Percentiles rank a stretch among this genome's conserved stretches.
These are phyloP conservation scores for Podospora bellae-mahoneyi DNA, from an alignment of 495 filamentous ascomycete species.

Conservation along the genomic window DNA sequence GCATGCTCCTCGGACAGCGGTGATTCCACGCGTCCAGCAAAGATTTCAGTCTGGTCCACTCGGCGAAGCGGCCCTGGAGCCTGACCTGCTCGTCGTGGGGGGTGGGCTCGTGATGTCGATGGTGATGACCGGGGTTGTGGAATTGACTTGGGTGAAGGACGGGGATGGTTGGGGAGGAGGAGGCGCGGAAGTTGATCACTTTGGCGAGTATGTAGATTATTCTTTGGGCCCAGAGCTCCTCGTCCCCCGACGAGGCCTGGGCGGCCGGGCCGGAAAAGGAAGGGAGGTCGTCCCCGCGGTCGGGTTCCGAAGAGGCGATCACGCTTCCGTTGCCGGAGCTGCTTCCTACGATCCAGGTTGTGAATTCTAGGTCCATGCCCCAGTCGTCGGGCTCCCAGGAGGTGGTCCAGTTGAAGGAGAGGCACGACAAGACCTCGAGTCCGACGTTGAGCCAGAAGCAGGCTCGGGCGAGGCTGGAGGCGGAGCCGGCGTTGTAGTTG, in stretches of 20 bases:
- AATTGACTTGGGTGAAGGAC: constrained; percentile 40
- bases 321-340: constrained; percentile 18
- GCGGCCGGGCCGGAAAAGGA: constrained; percentile 66
- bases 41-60: constrained; percentile 72
- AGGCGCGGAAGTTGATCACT: constrained; percentile 75
- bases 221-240: constrained; percentile 87
- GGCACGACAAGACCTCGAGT: constrained; percentile 83
- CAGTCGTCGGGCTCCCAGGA: constrained; percentile 92
- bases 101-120: constrained; percentile 40
- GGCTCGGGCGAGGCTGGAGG: constrained; percentile 71
- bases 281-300: constrained; percentile 66
- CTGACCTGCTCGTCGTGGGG: constrained; percentile 60
- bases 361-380: constrained; percentile 82
- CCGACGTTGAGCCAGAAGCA: constrained; percentile 95
- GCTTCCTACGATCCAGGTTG: constrained; percentile 22
- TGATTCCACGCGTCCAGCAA: constrained; percentile 81
- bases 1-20: constrained; percentile 77
- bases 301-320: constrained; percentile 54
- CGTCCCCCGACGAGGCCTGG: constrained; percentile 61
- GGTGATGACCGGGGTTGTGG: background rate
- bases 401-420: constrained; percentile 82
- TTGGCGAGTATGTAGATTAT: constrained; percentile 91
- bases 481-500: constrained; percentile 75
- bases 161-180: constrained; percentile 41
- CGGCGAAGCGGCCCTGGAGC: constrained; percentile 60